Conservation (phyloP, 163 green algal species). For the Trebouxia gelatinosa region DNA sequence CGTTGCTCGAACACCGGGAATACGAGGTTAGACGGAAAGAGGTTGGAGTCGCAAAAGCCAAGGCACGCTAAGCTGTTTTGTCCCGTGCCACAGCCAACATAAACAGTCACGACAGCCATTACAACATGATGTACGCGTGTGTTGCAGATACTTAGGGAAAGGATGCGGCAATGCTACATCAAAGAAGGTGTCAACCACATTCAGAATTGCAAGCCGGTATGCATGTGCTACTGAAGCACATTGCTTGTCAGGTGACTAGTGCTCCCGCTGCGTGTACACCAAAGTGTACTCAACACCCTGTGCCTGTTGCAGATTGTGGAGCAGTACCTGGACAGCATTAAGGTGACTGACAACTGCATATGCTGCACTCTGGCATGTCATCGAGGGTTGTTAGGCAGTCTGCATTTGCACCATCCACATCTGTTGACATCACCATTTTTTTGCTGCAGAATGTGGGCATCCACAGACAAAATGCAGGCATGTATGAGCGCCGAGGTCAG, state of each 20-base stretch:
- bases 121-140: no score
- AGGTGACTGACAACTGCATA: neutral
- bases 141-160: slow-evolving; percentile 18
- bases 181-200: slow-evolving; percentile 28
- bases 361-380: no score
- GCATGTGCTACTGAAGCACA: neutral
- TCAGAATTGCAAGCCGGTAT: slow-evolving; percentile 20
- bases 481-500: slow-evolving; percentile 2
- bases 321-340: slow-evolving; percentile 17
- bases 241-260: neutral
- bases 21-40: slow-evolving; percentile 24
- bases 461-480: slow-evolving; percentile 16
- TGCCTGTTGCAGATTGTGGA: slow-evolving; percentile 1
- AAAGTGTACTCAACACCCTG: no score
- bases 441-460: slow-evolving; percentile 15
- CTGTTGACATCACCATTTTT: neutral
- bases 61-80: no score
- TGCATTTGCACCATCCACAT: no score
- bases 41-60: slow-evolving; percentile 19
- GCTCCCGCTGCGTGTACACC: no score
- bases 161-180: slow-evolving; percentile 6
- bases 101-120: no score
- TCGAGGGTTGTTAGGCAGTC: no score
- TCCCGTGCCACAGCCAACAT: no score
- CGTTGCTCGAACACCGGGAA: slow-evolving; percentile 8